Evolutionary conservation across 2,329 filamentous ascomycete species (phyloP).

Genomic region (Epichloe uncinata): DNA sequence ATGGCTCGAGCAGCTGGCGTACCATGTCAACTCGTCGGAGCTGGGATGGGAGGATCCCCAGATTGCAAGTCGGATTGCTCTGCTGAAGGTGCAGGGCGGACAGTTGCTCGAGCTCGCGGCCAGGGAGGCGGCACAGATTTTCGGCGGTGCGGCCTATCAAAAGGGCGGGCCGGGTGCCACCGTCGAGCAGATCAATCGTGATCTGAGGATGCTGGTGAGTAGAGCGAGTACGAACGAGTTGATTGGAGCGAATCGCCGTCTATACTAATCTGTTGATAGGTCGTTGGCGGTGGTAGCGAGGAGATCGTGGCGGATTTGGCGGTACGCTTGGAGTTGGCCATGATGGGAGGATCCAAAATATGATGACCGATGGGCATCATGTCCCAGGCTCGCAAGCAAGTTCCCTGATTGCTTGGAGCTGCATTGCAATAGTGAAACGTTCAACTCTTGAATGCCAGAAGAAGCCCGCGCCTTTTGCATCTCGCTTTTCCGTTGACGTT

Average conservation of each 20-base stretch:
- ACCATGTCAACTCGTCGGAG: conserved; percentile 28
- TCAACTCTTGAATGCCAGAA: neutral
- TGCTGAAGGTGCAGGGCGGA: conserved; percentile 35
- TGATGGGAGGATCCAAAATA: conserved; percentile 11
- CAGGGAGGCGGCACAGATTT: conserved; percentile 39
- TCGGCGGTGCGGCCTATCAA: conserved; percentile 39
- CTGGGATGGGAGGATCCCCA: conserved; percentile 18
- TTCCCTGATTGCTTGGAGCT: too few relatives aligned
- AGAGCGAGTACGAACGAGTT: too few relatives aligned
- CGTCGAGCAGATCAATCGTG: conserved; percentile 39
- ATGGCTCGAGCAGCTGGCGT: conserved; percentile 48
- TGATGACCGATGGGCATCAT: neutral
- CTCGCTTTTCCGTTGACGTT: neutral
- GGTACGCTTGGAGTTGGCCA: conserved; percentile 30
- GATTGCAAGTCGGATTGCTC: conserved; percentile 17
- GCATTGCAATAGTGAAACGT: too few relatives aligned
- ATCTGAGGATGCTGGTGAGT: conserved; percentile 25
- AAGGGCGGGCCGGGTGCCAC: conserved; percentile 30
- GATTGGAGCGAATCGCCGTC: neutral
- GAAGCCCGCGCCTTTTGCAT: neutral
- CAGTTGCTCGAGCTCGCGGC: conserved; percentile 35
- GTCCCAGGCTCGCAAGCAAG: too few relatives aligned
- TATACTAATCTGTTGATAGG: conserved; percentile 18
- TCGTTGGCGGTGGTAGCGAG: conserved; percentile 40
- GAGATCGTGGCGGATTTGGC: conserved; percentile 40